These are phyloP conservation scores for Aspergillus homomorphus DNA, from an alignment of 495 filamentous ascomycete genomes.

Conservation along the genomic window DNA sequence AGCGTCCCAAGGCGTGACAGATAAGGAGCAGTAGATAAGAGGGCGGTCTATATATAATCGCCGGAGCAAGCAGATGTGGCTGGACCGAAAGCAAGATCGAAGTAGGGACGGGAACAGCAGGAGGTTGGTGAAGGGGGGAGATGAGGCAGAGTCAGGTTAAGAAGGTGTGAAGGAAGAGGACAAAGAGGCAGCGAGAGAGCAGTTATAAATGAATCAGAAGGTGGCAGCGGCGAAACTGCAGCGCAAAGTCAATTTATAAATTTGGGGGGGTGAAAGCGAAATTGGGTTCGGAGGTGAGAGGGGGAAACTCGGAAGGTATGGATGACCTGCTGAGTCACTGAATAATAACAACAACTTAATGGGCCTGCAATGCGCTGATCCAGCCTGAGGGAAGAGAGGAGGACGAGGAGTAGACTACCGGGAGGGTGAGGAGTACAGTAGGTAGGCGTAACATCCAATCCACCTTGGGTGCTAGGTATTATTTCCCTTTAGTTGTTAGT, in stretches of 20 bases:
- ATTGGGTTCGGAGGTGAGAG: conserved; percentile 2
- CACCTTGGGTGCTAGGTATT: neutral
- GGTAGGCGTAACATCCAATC: too few species aligned
- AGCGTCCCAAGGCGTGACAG: conserved; percentile 3
- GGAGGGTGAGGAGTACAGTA: neutral
- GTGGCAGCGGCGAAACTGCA: conserved; percentile 23
- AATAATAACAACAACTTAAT: conserved; percentile 8
- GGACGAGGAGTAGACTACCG: neutral
- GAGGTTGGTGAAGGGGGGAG: conserved; percentile 12
- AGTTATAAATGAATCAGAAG: conserved; percentile 1
- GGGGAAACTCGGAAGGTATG: conserved; percentile 8
- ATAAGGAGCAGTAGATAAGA: conserved; percentile 24
- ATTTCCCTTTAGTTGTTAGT: neutral
- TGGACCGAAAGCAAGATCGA: neutral
- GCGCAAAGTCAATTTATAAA: conserved; percentile 29
- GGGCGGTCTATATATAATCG: conserved; percentile 21
- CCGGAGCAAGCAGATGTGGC: conserved; percentile 27
- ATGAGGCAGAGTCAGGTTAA: neutral
- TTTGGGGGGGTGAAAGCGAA: neutral
- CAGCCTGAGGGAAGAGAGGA: neutral
- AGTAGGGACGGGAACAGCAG: neutral
- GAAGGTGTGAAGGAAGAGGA: conserved; percentile 8
- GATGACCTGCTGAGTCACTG: conserved; percentile 19
- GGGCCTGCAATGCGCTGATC: conserved; percentile 12
- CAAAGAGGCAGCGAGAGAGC: conserved; percentile 9